phyloP scores from a whole-genome alignment of 352 stramenopile species.

The Phytopythium litorale region DNA sequence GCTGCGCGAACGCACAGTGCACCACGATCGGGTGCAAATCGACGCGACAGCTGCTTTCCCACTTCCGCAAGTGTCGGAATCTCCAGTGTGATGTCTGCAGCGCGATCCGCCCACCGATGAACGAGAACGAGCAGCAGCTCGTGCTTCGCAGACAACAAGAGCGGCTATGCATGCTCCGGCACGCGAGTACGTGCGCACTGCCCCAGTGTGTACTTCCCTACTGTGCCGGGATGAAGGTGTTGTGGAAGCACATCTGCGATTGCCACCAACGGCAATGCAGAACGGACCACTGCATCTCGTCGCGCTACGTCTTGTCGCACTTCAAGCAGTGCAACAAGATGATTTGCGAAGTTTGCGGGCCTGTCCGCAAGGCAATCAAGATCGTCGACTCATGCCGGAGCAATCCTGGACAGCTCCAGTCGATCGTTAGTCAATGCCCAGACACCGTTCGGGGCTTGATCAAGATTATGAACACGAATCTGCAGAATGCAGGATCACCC shows the following conservation, averaged over 20 bases:
- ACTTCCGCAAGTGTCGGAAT: slow-evolving; percentile 87
- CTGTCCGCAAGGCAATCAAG: slow-evolving; percentile 85
- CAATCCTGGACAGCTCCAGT: slow-evolving; percentile 70
- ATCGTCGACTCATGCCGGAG: slow-evolving; percentile 81
- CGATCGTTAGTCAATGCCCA: slow-evolving; percentile 59
- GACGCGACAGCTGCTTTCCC: slow-evolving; percentile 78
- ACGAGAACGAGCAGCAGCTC: slow-evolving; percentile 81
- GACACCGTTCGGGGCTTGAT: slow-evolving; percentile 79
- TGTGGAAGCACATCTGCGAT: slow-evolving; percentile 91
- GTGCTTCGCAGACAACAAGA: slow-evolving; percentile 85
- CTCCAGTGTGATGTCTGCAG: slow-evolving; percentile 86
- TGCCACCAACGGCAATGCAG: slow-evolving; percentile 86
- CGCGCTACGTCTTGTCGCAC: slow-evolving; percentile 84
- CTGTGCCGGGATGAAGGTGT: slow-evolving; percentile 83
- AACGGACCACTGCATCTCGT: slow-evolving; percentile 87
- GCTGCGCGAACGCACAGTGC: slow-evolving; percentile 80
- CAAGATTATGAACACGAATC: slow-evolving; percentile 88
- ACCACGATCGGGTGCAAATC: slow-evolving; percentile 88
- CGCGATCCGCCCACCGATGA: slow-evolving; percentile 85
- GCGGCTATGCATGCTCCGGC: slow-evolving; percentile 82
- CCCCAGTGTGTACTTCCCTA: slow-evolving; percentile 76
- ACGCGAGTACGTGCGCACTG: slow-evolving; percentile 73
- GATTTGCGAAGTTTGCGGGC: slow-evolving; percentile 88
- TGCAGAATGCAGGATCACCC: slow-evolving; percentile 9
- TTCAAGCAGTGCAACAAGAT: slow-evolving; percentile 92